phyloP scores from a whole-genome alignment of 139 green algal species.

The Spirogloea muscicola region DNA sequence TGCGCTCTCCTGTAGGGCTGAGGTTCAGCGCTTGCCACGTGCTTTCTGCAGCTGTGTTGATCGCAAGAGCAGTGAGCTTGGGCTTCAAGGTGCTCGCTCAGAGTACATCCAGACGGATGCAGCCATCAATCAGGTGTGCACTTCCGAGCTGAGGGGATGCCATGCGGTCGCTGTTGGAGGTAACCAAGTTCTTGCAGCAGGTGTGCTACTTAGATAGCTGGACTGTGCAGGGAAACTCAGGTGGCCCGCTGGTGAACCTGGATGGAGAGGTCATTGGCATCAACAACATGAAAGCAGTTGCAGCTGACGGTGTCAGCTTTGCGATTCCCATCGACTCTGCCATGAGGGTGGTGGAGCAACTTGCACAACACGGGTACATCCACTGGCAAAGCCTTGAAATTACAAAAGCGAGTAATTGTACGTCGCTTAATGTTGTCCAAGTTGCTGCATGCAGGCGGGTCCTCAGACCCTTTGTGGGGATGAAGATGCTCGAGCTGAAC shows the following conservation, averaged over 20 bases:
- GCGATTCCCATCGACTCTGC: constrained; percentile 55
- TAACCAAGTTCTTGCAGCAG: too few relatives aligned
- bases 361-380: constrained; percentile 42
- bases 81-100: constrained; percentile 23
- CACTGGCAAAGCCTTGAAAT: too few relatives aligned
- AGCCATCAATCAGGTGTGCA: constrained; percentile 51
- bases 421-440: too few relatives aligned
- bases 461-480: constrained; percentile 50
- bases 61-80: constrained; percentile 48
- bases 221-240: constrained; percentile 56
- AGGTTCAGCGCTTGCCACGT: too few relatives aligned
- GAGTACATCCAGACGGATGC: constrained; percentile 60
- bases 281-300: constrained; percentile 58
- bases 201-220: too few relatives aligned
- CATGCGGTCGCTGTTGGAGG: too few relatives aligned
- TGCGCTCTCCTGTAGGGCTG: too few relatives aligned
- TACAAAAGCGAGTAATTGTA: too few relatives aligned
- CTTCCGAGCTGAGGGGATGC: too few relatives aligned
- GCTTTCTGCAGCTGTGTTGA: constrained; percentile 49
- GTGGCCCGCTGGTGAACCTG: constrained; percentile 54
- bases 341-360: constrained; percentile 46
- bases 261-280: constrained; percentile 55
- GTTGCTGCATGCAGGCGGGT: constrained; percentile 40
- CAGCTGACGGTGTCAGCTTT: constrained; percentile 53
- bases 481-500: constrained; percentile 59